Base-by-base conservation (phyloP, 345 rosid genomes). In the Aquilaria yunnanensis region DNA sequence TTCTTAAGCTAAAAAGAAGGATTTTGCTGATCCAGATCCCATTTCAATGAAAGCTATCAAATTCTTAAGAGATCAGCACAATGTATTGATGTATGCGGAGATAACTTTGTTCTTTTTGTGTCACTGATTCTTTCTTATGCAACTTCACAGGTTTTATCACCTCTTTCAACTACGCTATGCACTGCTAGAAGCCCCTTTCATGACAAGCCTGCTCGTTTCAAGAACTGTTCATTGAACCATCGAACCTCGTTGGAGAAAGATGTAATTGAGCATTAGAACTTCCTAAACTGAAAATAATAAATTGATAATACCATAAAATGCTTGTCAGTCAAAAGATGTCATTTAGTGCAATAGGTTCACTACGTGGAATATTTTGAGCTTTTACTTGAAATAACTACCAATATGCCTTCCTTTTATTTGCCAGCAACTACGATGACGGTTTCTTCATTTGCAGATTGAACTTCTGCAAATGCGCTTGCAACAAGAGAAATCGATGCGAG, bases 181-280 rank as follows among this genome's bases (percentile, higher is more conserved):
- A 74, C 76, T 59, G 67, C 65, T 67, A 80, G 32, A 56, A 85
- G 86, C 64, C 83, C 91, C 64, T 75, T 69, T 30, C 77, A 56
- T 60, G 75, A 69, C 31, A 58, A 71, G 59, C 74, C 63, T 13
- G 46, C 66, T 43, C 52, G 54, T 1, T 65, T 58, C 63, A 80
- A 68, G 49, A 73, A 69, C 62, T 29, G 49, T 51, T 64, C 84
- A 37, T 61, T 75, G 16, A 81, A 67, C 62, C 83, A 87, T 32
- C 80, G 83, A 74, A 82, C 85, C 13, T 84, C 93, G 43, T 64
- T 92, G 70, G 96, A 92, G 69, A 81, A 85, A 64, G 98, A 92
- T 77, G 98, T 89, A 79, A 78, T 37, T 37, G 43, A 3, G 5
- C 5, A 37, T 37, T 9, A 37, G 43, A 37, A 37, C 8, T 37